A percentile compares a stretch with the other conserved stretches of the same genome.
phyloP scores from a whole-genome alignment of 352 stramenopile genomes.

The Globisporangium carolinianum region DNA sequence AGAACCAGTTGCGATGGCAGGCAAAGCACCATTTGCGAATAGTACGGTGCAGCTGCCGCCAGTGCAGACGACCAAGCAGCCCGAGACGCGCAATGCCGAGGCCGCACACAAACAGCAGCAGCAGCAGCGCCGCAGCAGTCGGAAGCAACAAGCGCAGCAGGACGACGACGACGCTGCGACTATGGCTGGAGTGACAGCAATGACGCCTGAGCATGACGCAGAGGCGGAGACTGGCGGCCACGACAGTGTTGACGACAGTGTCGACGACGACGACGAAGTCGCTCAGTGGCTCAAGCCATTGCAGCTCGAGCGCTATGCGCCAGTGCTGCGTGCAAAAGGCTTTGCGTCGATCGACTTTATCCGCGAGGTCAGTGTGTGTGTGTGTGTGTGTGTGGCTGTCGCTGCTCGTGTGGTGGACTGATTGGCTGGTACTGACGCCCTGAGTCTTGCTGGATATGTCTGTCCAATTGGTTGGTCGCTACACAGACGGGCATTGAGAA shows the following conservation, averaged over 20 bases:
- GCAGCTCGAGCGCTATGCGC: slow-evolving; percentile 45
- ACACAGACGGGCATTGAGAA: slow-evolving; percentile 76
- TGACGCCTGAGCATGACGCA: slow-evolving; percentile 4
- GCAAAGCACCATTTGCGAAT: neutral
- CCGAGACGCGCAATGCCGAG: slow-evolving; percentile 10
- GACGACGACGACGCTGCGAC: neutral
- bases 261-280: slow-evolving; percentile 61
- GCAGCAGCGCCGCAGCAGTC: neutral
- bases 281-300: slow-evolving; percentile 69
- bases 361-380: slow-evolving; percentile 50
- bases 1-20: no score
- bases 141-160: neutral
- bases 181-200: no score
- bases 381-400: neutral
- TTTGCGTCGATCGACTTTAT: slow-evolving; percentile 79
- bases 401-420: neutral
- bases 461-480: neutral
- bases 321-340: slow-evolving; percentile 69
- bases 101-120: neutral
- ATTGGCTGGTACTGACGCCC: no score
- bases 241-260: neutral
- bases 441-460: no score
- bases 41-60: neutral
- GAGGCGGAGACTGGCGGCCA: slow-evolving; percentile 14
- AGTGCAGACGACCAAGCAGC: slow-evolving; percentile 6